Conservation (phyloP, 1,284 basidiomycete genomes). For the Pseudozyma sp. region DNA sequence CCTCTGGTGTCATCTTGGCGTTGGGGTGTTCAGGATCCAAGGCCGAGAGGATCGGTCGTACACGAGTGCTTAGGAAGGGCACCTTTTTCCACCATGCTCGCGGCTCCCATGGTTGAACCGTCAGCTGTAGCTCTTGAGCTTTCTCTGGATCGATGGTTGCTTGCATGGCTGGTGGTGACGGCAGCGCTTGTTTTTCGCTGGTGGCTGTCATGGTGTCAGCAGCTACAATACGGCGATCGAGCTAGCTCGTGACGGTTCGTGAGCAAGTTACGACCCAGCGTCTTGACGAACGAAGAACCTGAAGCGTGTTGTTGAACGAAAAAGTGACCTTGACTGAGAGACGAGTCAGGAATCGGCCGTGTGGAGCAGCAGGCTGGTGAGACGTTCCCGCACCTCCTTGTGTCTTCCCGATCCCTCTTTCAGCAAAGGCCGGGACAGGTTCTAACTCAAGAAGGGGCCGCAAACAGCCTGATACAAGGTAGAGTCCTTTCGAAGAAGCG, state of each 20-base stretch:
- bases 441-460: no score
- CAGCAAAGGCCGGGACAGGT: no score
- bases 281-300: no score
- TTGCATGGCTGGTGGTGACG: neutral
- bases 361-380: no score
- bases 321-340: no score
- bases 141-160: conserved; percentile 11
- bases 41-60: conserved; percentile 23
- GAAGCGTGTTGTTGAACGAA: no score
- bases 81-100: conserved; percentile 30
- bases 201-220: neutral
- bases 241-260: neutral
- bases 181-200: neutral
- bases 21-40: conserved; percentile 15
- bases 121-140: conserved; percentile 5
- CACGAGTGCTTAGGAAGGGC: conserved; percentile 18
- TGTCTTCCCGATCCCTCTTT: no score
- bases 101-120: conserved; percentile 18
- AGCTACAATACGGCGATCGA: neutral
- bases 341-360: no score
- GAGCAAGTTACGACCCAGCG: no score
- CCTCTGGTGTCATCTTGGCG: conserved; percentile 33
- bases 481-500: no score
- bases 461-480: no score
- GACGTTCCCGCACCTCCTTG: no score